These are phyloP conservation scores for Agaricales sp. DNA, from an alignment of 1,284 basidiomycete genomes.

Conservation along the genomic window DNA sequence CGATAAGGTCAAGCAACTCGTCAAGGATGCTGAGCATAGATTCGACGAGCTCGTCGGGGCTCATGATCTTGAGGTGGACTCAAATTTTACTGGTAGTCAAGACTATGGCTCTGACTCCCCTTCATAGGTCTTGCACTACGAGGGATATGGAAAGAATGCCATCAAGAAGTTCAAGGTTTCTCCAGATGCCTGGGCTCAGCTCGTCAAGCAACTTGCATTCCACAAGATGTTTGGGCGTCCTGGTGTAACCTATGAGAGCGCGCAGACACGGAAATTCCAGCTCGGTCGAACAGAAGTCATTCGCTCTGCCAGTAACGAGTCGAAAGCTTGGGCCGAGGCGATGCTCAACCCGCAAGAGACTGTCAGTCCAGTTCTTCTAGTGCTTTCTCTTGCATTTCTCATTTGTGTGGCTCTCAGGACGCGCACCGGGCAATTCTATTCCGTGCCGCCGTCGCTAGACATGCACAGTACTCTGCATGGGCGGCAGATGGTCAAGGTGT, in stretches of 20 bases:
- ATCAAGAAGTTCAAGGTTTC: slow-evolving; percentile 88
- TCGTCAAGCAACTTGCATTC: slow-evolving; percentile 94
- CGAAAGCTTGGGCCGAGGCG: slow-evolving; percentile 77
- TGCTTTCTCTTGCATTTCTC: slow-evolving; percentile 1
- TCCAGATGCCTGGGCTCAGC: slow-evolving; percentile 92
- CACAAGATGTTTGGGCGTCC: slow-evolving; percentile 77
- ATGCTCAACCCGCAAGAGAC: slow-evolving; percentile 63
- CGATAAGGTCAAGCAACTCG: slow-evolving; percentile 40
- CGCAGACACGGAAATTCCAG: slow-evolving; percentile 91
- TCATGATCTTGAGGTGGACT: slow-evolving; percentile 73
- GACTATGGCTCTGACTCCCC: slow-evolving; percentile 1
- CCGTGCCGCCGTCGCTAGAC: slow-evolving; percentile 70
- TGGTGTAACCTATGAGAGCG: slow-evolving; percentile 87
- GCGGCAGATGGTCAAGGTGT: slow-evolving; percentile 94
- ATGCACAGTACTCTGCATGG: slow-evolving; percentile 83
- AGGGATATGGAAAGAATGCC: slow-evolving; percentile 82
- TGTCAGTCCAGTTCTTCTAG: slow-evolving; percentile 26
- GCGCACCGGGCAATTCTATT: slow-evolving; percentile 61
- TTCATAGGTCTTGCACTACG: slow-evolving; percentile 70
- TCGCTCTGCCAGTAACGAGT: slow-evolving; percentile 76
- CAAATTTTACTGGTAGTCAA: background rate
- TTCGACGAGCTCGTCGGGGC: slow-evolving; percentile 72
- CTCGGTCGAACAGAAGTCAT: slow-evolving; percentile 94
- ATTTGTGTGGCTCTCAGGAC: slow-evolving; percentile 30
- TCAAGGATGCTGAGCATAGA: slow-evolving; percentile 45